Base-by-base conservation (phyloP, 2,329 filamentous ascomycete genomes). In the Fusarium napiforme region DNA sequence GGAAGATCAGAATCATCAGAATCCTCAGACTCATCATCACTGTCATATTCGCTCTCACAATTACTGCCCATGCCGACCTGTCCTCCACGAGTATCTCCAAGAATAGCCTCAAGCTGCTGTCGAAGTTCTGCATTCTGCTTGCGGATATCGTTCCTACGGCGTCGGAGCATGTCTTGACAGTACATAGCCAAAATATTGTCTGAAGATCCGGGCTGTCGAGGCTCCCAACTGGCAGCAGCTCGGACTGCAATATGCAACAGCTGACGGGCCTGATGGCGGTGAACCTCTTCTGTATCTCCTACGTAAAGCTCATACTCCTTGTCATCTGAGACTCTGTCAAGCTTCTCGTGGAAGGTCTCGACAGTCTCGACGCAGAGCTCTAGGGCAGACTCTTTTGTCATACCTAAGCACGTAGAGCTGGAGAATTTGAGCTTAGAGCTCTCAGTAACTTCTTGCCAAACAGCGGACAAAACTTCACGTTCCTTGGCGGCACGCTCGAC, bases 211-310 rank as follows among this genome's bases (percentile, higher is more conserved):
- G 45, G 28, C 1, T 57, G 66, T 15, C 53, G 56, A 7, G 52
- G 49, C 30, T 77, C 68, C 75, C 75, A 77, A 16, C 16, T 55
- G 40, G 45, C 50, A 32, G 69, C 71, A 11, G 73, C 73, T 7
- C 69, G 65, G 5, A 57, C 62, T 9, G 73, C 58, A 16, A 77
- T 46, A 43, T 76, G 73, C 68, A 73, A 69, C 18, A 77, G 50
- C 34, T 77, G 64, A 6, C 57, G 49, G 1, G 73, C 55, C 34
- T 77, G 75, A 15, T 59, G 37, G 10, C 32, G 34, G 4, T 28
- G 34, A 55, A 40, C 16, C 10, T 55, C 53, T 34, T 61, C 57
- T n/a, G 68, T 42, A 3, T 42, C 47, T 1, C 32, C 49, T 2
- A 26, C 14, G 5, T 52, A 34, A 36, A 56, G 19, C 16, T 68